Evolutionary conservation across 2,329 filamentous ascomycete species (phyloP), one percentile per base, ranked within the genome.

Genomic region (Phialophora tarda): DNA sequence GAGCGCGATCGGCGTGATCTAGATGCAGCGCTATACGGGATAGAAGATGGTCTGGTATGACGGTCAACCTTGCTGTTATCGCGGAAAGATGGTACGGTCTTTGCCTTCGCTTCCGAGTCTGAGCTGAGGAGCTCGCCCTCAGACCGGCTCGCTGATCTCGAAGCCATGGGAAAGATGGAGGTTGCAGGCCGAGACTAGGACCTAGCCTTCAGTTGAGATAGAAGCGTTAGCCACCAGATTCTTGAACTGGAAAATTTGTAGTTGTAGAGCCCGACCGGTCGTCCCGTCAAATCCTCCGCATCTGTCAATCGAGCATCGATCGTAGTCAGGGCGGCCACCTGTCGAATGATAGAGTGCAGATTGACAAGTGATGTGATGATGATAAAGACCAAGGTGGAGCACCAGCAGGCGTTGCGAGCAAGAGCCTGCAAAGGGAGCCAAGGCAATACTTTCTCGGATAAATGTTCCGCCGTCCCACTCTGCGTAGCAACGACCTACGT

Each of bases 31-130:
- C 53, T 58, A 17, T 67, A 59, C 51, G 62, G 54, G 38, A 57
- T 60, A 74, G 74, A 74, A 83, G 85, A 87, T 82, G 81, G 85
- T 93, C 92, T 96, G 91, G 90, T 86, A 85, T 85, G 88, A 87
- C 90, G 91, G 92, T 96, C 91, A 96, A 96, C 89, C 87, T 86
- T 88, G 87, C 83, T 89, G 89, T 88, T 86, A 86, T 89, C 87
- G 85, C 86, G 82, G 80, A 85, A 85, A 85, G 85, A 84, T 85
- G 89, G 87, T 89, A 90, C 83, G 81, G 80, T 89, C 91, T 90
- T 91, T 95, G 92, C 91, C 92, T 95, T 95, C 80, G 76, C 79
- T 82, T 87, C 85, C 84, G 84, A 85, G 80, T 85, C 84, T 81
- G 86, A 86, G 81, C 93, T 91, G 78, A 90, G 82, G 80, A 94